Evolutionary conservation across 2,329 filamentous ascomycete genomes (phyloP).

Genomic region (Neonectria sp.): DNA sequence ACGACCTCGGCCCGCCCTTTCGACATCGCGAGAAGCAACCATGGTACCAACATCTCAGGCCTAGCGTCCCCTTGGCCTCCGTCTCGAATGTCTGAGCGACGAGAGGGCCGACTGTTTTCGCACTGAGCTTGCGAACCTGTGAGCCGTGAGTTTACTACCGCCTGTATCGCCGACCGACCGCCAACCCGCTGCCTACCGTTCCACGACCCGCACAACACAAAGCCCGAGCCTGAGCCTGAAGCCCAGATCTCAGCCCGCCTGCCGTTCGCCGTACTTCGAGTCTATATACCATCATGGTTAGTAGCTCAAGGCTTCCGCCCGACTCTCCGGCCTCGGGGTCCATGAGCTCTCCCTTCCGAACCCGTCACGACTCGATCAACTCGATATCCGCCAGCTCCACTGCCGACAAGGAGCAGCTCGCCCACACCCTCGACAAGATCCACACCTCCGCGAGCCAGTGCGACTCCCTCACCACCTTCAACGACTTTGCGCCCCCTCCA

Average conservation of each 20-base stretch:
- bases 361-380: constrained; percentile 57
- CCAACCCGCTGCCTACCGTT: constrained; percentile 5
- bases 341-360: constrained; percentile 51
- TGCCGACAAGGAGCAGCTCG: constrained; percentile 79
- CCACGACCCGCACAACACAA: constrained; percentile 11
- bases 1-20: constrained; percentile 31
- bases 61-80: constrained; percentile 32
- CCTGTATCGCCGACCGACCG: constrained; percentile 19
- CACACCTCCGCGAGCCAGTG: constrained; percentile 91
- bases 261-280: constrained; percentile 10
- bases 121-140: constrained; percentile 20
- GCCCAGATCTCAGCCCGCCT: constrained; percentile 10
- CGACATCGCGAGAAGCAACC: constrained; percentile 32
- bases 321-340: constrained; percentile 48
- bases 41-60: constrained; percentile 39
- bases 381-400: constrained; percentile 58
- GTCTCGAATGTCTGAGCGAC: constrained; percentile 32
- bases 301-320: constrained; percentile 50
- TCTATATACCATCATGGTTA: constrained; percentile 39
- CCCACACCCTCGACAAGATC: constrained; percentile 87
- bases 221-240: constrained; percentile 6
- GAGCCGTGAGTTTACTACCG: constrained; percentile 18
- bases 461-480: constrained; percentile 90
- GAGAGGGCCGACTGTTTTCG: constrained; percentile 28
- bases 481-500: constrained; percentile 86